Evolutionary conservation across 768 basidiomycete genomes (phyloP), one percentile per base, ranked within the genome.

Genomic region (Lactarius hatsudake): DNA sequence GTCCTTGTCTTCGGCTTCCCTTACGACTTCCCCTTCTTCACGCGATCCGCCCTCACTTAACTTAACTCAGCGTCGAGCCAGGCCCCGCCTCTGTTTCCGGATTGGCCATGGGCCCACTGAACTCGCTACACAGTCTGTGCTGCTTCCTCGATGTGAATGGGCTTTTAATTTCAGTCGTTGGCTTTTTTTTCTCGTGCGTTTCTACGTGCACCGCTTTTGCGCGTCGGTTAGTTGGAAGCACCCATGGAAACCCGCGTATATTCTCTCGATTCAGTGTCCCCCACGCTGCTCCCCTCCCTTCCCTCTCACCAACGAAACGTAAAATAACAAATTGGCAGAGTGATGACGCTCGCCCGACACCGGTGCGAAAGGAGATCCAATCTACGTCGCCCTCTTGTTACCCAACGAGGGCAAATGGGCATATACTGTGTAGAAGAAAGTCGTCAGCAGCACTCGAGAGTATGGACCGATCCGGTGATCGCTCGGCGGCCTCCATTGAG

Each of bases 31-130:
- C 3, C 23, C 51, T 53, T 53, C 51, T 7, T 26, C 23, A 53
- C 23, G 13, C 51, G 51, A 53, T 53, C 51, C 51, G 51, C 51
- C 48, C 23, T 53, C 51, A 53, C 51, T 53, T 51, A 51, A 51
- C 23, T 36, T 36, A 38, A 38, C 23, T 23, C 10, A n/a, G 45
- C 0, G 45, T 48, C 45, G 45, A 48, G 45, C n/a, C 20, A 23
- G 45, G 51, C 51, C 2, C 4, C 51, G 5, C 13, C 23, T 51
- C 23, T n/a, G 51, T 51, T 26, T 51, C 51, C 23, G 23, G 51
- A 51, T 26, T 6, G 51, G 26, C 15, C 51, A 7, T 26, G 51
- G 13, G 10, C 26, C 18, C 26, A 53, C 26, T 26, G 51, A 53
- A 53, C 51, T 7, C 26, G 13, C 26, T 26, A 7, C 51, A 13